Evolutionary conservation across 805 yeast genomes (phyloP), one percentile per base, ranked within the genome.

Genomic region (Starmerella stigmatis): DNA sequence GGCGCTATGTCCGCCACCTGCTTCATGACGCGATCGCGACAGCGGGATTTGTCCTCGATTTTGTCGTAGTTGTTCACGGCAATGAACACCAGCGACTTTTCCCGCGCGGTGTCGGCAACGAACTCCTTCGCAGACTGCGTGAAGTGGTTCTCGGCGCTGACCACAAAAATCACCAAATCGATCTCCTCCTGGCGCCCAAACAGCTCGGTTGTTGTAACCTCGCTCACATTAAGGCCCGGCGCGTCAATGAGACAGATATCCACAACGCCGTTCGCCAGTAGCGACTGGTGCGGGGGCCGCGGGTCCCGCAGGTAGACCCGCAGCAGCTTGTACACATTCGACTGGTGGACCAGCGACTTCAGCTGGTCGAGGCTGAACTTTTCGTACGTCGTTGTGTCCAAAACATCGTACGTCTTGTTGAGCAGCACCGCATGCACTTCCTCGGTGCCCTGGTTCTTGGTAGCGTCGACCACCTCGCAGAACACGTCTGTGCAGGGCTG

Each of bases 401-500:
- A 63, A 6, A 66, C 63, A 44, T 72, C 64, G 57, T 83, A 82
- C 0, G 22, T 39, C 20, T 30, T 39, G 16, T 21, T 11, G 10
- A 66, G 60, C 40, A 77, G 75, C 17, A 92, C 78, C 0, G 98
- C 97, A 64, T 92, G 98, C 1, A 89, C 96, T 61, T 88, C 94
- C 64, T 94, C 96, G 13, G 76, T 57, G 15, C 80, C 76, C 32
- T 71, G 66, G 59, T 89, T 89, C 35, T 78, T 83, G 17, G 76
- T 67, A 10, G 86, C 85, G 61, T 92, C 96, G 23, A 84, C 68
- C 7, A 94, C 89, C 64, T 94, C 98, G 61, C 96, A 88, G 58
- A 94, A 94, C 0, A 92, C 96, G 50, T 84, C 79, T 0, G 99
- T 92, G 57, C 96, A 86, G 2, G 99, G 99, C 60, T 92, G 94